Conservation (phyloP, 306 rosid genomes). For the Argentina anserina region DNA sequence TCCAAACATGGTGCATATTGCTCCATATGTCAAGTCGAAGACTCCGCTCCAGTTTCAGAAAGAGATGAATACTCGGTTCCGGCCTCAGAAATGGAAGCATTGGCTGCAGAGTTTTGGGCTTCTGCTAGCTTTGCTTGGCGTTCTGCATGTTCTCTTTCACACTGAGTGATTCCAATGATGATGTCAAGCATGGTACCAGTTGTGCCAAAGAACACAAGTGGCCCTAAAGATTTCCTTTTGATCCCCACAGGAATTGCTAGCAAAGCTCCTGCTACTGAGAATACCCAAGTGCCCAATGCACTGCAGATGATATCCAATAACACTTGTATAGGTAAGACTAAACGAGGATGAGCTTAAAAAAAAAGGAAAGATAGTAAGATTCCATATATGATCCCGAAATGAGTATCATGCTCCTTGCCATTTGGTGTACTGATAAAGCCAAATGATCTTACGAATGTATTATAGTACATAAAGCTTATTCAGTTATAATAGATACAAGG, state of each 20-base stretch:
- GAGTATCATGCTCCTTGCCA: not conserved
- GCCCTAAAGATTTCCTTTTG: slow-evolving; percentile 81
- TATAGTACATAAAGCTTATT: not conserved
- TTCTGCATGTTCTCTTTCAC: slow-evolving; percentile 92
- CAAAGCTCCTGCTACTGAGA: slow-evolving; percentile 91
- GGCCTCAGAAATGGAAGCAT: slow-evolving; percentile 29
- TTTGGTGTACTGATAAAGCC: not conserved
- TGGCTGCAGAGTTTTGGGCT: slow-evolving; percentile 50
- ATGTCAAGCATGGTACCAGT: slow-evolving; percentile 96
- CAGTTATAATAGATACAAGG: not conserved
- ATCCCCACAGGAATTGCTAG: slow-evolving; percentile 93
- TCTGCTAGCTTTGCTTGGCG: slow-evolving; percentile 77
- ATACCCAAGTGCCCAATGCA: slow-evolving; percentile 93
- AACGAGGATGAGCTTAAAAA: not conserved
- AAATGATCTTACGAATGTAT: not conserved
- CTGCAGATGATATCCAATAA: slow-evolving; percentile 44
- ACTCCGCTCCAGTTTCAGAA: slow-evolving; percentile 17
- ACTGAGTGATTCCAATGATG: slow-evolving; percentile 71
- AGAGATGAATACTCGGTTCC: slow-evolving; percentile 31
- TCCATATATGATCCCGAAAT: not conserved
- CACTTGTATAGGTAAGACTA: not conserved
- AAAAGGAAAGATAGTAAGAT: not conserved
- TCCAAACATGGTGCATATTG: not conserved
- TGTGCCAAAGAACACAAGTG: slow-evolving; percentile 92
- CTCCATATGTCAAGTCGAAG: slow-evolving; percentile 25